These are phyloP conservation scores for Nakaseomyces kungkrabaensis DNA, from an alignment of 1,139 yeast species.

Conservation along the genomic window DNA sequence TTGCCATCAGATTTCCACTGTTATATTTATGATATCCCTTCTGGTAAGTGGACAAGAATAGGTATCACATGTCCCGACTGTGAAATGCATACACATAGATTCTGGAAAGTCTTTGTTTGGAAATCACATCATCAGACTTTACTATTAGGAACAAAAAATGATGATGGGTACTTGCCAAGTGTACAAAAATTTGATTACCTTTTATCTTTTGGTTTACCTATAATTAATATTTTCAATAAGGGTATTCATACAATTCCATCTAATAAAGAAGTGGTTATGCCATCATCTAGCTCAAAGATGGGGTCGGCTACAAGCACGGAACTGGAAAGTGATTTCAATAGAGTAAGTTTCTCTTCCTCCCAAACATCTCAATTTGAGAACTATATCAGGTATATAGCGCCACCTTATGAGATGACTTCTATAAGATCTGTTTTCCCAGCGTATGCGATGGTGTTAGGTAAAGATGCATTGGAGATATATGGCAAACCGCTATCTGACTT, in stretches of 20 bases:
- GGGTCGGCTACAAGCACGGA: neutral
- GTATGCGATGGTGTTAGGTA: constrained; percentile 65
- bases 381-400: constrained; percentile 69
- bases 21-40: constrained; percentile 49
- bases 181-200: constrained; percentile 50
- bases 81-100: constrained; percentile 46
- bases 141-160: constrained; percentile 40
- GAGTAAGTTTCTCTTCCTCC: constrained; percentile 11
- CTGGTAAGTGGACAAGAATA: constrained; percentile 57
- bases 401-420: constrained; percentile 54
- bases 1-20: constrained; percentile 41
- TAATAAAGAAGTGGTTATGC: constrained; percentile 1
- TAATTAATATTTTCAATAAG: constrained; percentile 43
- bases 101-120: constrained; percentile 67
- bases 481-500: constrained; percentile 59
- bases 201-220: constrained; percentile 54
- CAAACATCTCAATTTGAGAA: constrained; percentile 42
- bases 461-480: constrained; percentile 61
- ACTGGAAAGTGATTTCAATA: constrained; percentile 5
- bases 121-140: constrained; percentile 62
- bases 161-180: constrained; percentile 42
- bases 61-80: constrained; percentile 45
- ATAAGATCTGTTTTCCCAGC: constrained; percentile 63
- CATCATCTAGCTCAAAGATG: neutral
- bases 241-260: constrained; percentile 12